Conservation (phyloP, 2,329 filamentous ascomycete species). For the Fusarium albidum region DNA sequence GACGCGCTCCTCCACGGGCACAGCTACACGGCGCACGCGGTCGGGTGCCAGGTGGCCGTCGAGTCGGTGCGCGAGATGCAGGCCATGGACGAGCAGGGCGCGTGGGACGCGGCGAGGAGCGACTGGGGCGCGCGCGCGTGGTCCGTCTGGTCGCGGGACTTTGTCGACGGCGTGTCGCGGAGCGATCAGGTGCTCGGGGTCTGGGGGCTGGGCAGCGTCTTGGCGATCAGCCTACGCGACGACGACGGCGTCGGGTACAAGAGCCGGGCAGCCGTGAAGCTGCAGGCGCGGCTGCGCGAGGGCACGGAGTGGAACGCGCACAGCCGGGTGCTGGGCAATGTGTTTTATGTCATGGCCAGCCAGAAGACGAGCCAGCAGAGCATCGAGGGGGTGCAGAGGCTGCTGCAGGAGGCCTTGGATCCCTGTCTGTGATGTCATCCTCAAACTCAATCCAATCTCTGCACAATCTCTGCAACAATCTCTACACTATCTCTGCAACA, state of each 20-base stretch:
- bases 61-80: constrained; percentile 69
- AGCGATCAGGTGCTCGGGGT: constrained; percentile 66
- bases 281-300: constrained; percentile 49
- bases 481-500: too few relatives aligned
- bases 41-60: constrained; percentile 82
- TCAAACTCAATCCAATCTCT: too few relatives aligned
- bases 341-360: constrained; percentile 66
- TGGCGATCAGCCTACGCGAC: constrained; percentile 67
- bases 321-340: constrained; percentile 63
- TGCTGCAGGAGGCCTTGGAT: constrained; percentile 29
- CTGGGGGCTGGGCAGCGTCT: constrained; percentile 77
- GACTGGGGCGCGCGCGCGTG: constrained; percentile 61
- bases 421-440: neutral
- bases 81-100: constrained; percentile 61
- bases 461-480: too few relatives aligned
- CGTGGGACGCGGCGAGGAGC: constrained; percentile 56
- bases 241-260: constrained; percentile 55
- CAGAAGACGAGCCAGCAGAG: constrained; percentile 51
- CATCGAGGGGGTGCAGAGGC: constrained; percentile 32
- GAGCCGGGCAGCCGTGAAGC: constrained; percentile 53
- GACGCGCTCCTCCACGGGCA: constrained; percentile 85
- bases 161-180: constrained; percentile 68
- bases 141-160: constrained; percentile 74
- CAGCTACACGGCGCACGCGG: constrained; percentile 85
- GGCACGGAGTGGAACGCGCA: constrained; percentile 58